Evolutionary conservation across 2,329 filamentous ascomycete genomes (phyloP), one percentile per base, ranked within the genome.

Genomic region (Graphiopsis chlorocephala): DNA sequence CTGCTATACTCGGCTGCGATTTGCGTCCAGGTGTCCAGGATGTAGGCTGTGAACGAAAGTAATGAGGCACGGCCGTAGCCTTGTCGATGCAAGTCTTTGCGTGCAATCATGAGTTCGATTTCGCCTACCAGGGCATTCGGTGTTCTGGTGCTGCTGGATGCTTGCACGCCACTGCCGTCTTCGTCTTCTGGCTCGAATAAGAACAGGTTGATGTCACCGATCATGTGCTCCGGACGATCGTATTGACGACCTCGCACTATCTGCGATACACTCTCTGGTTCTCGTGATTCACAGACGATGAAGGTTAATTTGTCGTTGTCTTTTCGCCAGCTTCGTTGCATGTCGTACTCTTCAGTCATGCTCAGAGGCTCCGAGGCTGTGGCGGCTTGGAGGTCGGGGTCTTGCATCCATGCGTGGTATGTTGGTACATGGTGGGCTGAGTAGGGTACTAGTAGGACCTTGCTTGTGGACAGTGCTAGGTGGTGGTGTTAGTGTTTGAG

Each of bases 381-480:
- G 62, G 90, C 89, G 77, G 88, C 83, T 80, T 90, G 93, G 45
- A 97, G 90, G 55, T 87, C 85, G 88, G 91, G 66, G 12, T 95
- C 89, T 81, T 93, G 85, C 93, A 98, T 97, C 94, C 94, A 98
- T 72, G 83, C 80, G 75, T 97, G 92, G 75, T 97, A 97, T 42
- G 84, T 88, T 17, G 84, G 83, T 26, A 98, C 94, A 80, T 97
- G 94, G 73, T 88, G 90, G 42, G 83, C 78, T 68, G 89, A 89
- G 78, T 97, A 97, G 0, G 93, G 93, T 11, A 97, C 92, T 11
- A 98, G 84, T 20, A 96, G 84, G 52, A 91, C 81, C 58, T 82
- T 82, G 4, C 84, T 78, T 1, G 90, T 90, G 3, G 85, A 68
- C 45, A 75, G 63, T 35, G 73, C 72, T 67, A 61, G 17, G 12